Conservation (phyloP, 2,329 filamentous ascomycete genomes). For the Talaromyces sp. region DNA sequence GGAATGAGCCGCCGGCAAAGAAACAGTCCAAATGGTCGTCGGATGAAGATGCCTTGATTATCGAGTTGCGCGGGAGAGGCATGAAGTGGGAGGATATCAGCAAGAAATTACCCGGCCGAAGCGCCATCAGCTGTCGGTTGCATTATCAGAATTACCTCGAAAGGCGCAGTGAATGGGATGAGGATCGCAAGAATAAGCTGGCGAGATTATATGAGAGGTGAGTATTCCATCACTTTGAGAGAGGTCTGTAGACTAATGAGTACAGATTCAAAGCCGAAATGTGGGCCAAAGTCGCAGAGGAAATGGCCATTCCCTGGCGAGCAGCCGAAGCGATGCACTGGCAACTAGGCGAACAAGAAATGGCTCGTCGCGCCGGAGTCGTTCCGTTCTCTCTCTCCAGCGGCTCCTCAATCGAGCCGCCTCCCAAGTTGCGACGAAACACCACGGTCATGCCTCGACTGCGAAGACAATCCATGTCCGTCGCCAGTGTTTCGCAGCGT, state of each 20-base stretch:
- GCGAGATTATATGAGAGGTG: slow-evolving; percentile 93
- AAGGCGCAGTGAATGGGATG: slow-evolving; percentile 88
- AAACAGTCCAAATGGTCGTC: slow-evolving; percentile 96
- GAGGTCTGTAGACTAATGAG: slow-evolving; percentile 3
- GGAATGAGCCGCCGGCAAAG: slow-evolving; percentile 66
- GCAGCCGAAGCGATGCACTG: slow-evolving; percentile 98
- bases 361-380: slow-evolving; percentile 87
- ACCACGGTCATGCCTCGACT: slow-evolving; percentile 39
- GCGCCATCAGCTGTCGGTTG: slow-evolving; percentile 87
- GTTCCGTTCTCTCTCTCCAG: slow-evolving; percentile 73
- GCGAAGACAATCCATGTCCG: slow-evolving; percentile 35
- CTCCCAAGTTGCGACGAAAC: slow-evolving; percentile 35
- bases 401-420: slow-evolving; percentile 49
- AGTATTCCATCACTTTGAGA: slow-evolving; percentile 27
- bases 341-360: slow-evolving; percentile 89
- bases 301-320: slow-evolving; percentile 92
- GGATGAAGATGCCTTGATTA: slow-evolving; percentile 90
- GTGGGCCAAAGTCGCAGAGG: slow-evolving; percentile 93
- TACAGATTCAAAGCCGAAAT: slow-evolving; percentile 91
- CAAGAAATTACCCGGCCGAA: slow-evolving; percentile 81
- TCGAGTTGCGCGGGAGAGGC: slow-evolving; percentile 79
- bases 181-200: slow-evolving; percentile 95
- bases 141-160: slow-evolving; percentile 98
- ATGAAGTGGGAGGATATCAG: slow-evolving; percentile 99
- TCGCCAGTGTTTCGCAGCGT: slow-evolving; percentile 15